Conservation (phyloP, 164 flowering plant species). For the Chloranthus sessilifolius region DNA sequence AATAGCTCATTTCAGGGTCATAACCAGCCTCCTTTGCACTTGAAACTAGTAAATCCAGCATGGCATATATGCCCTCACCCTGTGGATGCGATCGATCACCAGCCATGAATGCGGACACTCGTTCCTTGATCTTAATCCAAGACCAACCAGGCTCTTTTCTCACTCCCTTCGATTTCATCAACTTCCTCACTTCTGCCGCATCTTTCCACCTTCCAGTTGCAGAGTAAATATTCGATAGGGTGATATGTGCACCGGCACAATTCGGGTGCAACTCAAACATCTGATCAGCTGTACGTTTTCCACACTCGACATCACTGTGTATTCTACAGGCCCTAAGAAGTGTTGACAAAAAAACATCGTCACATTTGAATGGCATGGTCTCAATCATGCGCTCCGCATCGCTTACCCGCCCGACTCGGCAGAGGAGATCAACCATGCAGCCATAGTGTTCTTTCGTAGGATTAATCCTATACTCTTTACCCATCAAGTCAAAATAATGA, state of each 20-base stretch:
- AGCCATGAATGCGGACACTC: slow-evolving; percentile 60
- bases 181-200: slow-evolving; percentile 61
- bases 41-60: slow-evolving; percentile 41
- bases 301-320: slow-evolving; percentile 69
- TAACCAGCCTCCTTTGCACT: slow-evolving; percentile 17
- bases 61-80: slow-evolving; percentile 41
- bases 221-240: slow-evolving; percentile 69
- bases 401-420: slow-evolving; percentile 62
- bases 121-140: slow-evolving; percentile 63
- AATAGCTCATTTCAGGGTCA: slow-evolving; percentile 3
- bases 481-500: slow-evolving; percentile 59
- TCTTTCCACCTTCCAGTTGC: slow-evolving; percentile 67
- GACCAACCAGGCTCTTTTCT: slow-evolving; percentile 91
- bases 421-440: slow-evolving; percentile 84
- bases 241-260: slow-evolving; percentile 71
- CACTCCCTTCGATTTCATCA: slow-evolving; percentile 72
- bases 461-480: slow-evolving; percentile 30
- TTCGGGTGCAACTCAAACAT: slow-evolving; percentile 55
- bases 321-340: slow-evolving; percentile 64
- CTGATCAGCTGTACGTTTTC: slow-evolving; percentile 49
- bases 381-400: slow-evolving; percentile 75
- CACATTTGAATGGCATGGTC: slow-evolving; percentile 61
- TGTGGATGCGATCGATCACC: slow-evolving; percentile 61
- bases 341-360: slow-evolving; percentile 90
- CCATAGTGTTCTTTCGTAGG: slow-evolving; percentile 90